phyloP scores from a whole-genome alignment of 768 basidiomycete species.

The Macrocybe gigantea region DNA sequence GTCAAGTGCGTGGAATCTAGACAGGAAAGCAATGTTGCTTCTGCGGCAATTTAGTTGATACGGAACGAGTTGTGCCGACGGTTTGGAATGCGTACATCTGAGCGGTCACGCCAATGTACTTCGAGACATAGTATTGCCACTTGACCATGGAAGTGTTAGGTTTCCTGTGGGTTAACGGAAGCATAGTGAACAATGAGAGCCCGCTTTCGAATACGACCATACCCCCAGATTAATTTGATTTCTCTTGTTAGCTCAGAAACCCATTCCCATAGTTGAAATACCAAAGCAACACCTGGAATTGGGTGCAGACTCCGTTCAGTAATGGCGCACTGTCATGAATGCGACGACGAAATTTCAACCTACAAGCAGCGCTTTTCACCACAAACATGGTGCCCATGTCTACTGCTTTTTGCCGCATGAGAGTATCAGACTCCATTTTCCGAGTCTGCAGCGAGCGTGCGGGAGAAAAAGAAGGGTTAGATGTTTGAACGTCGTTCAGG shows the following conservation, averaged over 20 bases:
- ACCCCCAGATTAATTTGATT: neutral
- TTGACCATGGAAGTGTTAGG: neutral
- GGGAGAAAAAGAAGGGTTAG: no score
- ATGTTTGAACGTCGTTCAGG: no score
- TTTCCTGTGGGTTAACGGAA: neutral
- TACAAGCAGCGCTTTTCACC: no score
- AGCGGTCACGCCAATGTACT: neutral
- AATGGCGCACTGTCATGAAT: no score
- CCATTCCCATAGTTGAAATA: neutral
- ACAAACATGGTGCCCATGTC: no score
- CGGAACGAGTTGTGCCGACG: no score
- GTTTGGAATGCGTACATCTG: neutral
- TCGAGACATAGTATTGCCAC: neutral
- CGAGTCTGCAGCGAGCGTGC: no score
- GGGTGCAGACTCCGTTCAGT: no score
- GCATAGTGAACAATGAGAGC: no score
- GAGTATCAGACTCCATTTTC: no score
- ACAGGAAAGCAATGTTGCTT: neutral
- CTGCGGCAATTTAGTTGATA: neutral
- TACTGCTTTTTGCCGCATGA: no score
- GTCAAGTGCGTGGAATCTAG: neutral
- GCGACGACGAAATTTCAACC: no score
- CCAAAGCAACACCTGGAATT: neutral
- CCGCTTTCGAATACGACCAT: neutral
- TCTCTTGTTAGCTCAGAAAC: neutral